These are phyloP conservation scores for Myriosclerotinia curreyana DNA, from an alignment of 2,329 filamentous ascomycete genomes.

Conservation along the genomic window DNA sequence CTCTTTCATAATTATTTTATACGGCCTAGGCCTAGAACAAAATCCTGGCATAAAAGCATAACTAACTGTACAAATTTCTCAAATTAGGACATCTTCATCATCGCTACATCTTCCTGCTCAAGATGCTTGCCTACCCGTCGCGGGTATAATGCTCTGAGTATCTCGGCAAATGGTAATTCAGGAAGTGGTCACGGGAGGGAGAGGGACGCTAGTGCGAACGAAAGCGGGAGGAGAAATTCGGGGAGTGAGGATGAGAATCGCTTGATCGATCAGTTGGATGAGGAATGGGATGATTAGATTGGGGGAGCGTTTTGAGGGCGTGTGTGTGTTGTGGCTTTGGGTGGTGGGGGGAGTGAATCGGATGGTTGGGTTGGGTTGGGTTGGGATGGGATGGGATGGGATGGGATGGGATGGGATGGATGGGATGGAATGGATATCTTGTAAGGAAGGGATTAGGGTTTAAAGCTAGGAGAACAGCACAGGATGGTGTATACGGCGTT, in stretches of 20 bases:
- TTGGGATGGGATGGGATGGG: background rate
- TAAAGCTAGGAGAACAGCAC: background rate
- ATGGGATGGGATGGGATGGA: background rate
- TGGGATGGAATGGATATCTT: background rate
- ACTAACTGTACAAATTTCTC: constrained; percentile 3
- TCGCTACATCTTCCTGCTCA: constrained; percentile 66
- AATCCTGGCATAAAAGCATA: constrained; percentile 9
- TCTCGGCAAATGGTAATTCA: constrained; percentile 49
- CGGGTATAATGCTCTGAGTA: constrained; percentile 64
- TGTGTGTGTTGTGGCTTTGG: background rate
- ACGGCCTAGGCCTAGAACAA: background rate
- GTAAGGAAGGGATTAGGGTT: background rate
- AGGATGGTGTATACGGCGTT: background rate
- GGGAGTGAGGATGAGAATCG: constrained; percentile 78
- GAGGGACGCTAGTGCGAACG: constrained; percentile 7
- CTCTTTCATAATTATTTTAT: constrained; percentile 9
- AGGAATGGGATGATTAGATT: constrained; percentile 94
- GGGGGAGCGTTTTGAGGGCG: background rate
- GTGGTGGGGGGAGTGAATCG: background rate
- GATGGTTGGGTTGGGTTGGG: too few relatives aligned
- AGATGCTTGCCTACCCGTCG: constrained; percentile 61
- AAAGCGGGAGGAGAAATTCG: constrained; percentile 8
- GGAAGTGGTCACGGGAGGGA: constrained; percentile 37
- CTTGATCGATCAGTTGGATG: constrained; percentile 91
- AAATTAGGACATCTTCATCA: constrained; percentile 62